Evolutionary conservation across 23 red algal genomes (phyloP), one percentile per base, ranked within the genome.

Genomic region (Pyropia haitanensis): DNA sequence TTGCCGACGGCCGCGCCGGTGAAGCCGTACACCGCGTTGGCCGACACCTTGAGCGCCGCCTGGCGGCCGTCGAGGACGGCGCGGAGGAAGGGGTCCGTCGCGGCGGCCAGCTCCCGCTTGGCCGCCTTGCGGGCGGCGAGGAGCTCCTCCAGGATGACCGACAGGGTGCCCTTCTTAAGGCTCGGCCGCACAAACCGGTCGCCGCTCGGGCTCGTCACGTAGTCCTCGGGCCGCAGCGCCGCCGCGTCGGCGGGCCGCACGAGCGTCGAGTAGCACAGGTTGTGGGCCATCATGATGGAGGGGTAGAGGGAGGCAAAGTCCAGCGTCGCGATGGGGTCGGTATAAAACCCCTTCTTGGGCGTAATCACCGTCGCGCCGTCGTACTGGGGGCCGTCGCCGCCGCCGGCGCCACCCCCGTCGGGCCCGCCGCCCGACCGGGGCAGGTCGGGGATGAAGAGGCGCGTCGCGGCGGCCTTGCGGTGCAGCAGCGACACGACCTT

Each of bases 21-120:
- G 51, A 98, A 98, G 23, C 94, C 94, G 73, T 98, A 98, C 13
- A 98, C 94, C 49, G 94, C 94, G 58, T 98, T 98, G 23, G 94
- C 94, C 3, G 94, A 98, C 22, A 98, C 91, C 80, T 98, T 98
- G 32, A 98, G 73, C 20, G 94, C 94, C 33, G 91, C 53, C 70
- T 98, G 94, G 27, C 94, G 76, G 14, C 94, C 94, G 63, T 98
- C 88, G 59, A 98, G 69, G 1, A 98, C 86, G 16, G 78, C 79
- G 66, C 74, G 71, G 49, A 91, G 27, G 48, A 98, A 98, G 1
- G 94, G 94, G 25, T 98, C 94, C 13, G 73, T 66, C 12, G 76
- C 94, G 7, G 70, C 71, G n/a, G 72, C 77, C 51, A 98, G 49
- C 20, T 98, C 94, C 58, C 64, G 59, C 39, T 98, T 98, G 17